phyloP scores from a whole-genome alignment of 75 land plant genomes.

The Ceratopteris richardii region DNA sequence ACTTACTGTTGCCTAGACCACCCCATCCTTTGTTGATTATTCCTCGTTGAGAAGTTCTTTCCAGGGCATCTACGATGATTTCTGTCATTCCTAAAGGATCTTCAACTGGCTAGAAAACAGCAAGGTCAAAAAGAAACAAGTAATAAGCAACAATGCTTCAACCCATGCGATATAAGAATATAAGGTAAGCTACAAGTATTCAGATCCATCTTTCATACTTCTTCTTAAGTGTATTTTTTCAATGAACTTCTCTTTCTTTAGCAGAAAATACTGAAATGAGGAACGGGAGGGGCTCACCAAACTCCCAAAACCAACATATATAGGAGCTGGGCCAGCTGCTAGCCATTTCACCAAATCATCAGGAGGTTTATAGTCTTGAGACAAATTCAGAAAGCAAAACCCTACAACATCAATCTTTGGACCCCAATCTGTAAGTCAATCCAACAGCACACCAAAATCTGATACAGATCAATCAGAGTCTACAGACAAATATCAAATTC shows the following conservation, averaged over 20 bases:
- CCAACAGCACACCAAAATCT: not conserved
- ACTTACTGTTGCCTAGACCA: conserved; percentile 90
- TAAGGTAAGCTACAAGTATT: too few relatives aligned
- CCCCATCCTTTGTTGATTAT: conserved; percentile 99
- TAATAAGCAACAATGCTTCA: too few relatives aligned
- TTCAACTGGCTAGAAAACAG: conserved; percentile 75
- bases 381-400: conserved; percentile 95
- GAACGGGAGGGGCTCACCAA: conserved; percentile 55
- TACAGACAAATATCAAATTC: too few relatives aligned
- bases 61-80: conserved; percentile 74
- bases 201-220: too few relatives aligned
- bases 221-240: too few relatives aligned
- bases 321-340: conserved; percentile 62
- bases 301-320: conserved; percentile 96
- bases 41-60: conserved; percentile 77
- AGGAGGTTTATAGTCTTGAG: conserved; percentile 70
- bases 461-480: not conserved
- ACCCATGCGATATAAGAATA: too few relatives aligned
- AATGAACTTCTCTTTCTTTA: too few relatives aligned
- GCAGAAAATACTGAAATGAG: too few relatives aligned
- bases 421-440: conserved; percentile 84
- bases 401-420: conserved; percentile 93
- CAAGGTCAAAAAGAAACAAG: not conserved
- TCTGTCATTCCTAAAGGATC: conserved; percentile 91
- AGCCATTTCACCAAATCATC: conserved; percentile 69